Evolutionary conservation across 1,284 basidiomycete genomes (phyloP).

Genomic region (Ustilago trichophora): DNA sequence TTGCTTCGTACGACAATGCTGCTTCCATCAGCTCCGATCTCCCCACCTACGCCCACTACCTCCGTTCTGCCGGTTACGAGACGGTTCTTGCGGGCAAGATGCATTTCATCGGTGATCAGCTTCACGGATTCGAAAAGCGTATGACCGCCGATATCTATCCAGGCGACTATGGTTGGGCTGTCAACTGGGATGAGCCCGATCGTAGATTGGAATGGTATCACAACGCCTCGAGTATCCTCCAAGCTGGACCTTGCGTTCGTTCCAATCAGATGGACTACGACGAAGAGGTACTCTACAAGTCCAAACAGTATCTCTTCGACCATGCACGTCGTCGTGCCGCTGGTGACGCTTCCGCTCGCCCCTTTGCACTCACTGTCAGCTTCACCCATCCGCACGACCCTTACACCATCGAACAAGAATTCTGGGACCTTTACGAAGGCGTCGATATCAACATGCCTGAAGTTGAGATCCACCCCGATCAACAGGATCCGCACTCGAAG

Average conservation of each 20-base stretch:
- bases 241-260: constrained; percentile 37
- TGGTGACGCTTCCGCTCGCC: constrained; percentile 9
- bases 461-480: constrained; percentile 30
- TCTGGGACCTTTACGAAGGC: constrained; percentile 31
- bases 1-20: constrained; percentile 33
- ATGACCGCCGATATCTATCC: constrained; percentile 42
- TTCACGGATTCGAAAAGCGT: constrained; percentile 38
- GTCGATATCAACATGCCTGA: constrained; percentile 41
- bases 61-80: constrained; percentile 32
- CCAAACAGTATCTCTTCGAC: constrained; percentile 36
- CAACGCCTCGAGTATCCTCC: constrained; percentile 39
- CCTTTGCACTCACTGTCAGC: constrained; percentile 35
- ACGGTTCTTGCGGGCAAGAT: constrained; percentile 39
- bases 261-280: constrained; percentile 47
- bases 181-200: constrained; percentile 40
- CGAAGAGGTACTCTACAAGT: constrained; percentile 40
- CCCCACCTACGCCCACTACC: constrained; percentile 36
- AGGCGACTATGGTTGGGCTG: constrained; percentile 40
- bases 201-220: constrained; percentile 37
- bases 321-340: constrained; percentile 14
- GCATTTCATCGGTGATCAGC: constrained; percentile 41
- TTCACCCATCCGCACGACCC: constrained; percentile 42
- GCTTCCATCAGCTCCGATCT: constrained; percentile 37
- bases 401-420: constrained; percentile 40
- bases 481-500: constrained; percentile 35